These are phyloP conservation scores for Euphrasia arctica DNA, from an alignment of 305 asterid species.

Conservation along the genomic window DNA sequence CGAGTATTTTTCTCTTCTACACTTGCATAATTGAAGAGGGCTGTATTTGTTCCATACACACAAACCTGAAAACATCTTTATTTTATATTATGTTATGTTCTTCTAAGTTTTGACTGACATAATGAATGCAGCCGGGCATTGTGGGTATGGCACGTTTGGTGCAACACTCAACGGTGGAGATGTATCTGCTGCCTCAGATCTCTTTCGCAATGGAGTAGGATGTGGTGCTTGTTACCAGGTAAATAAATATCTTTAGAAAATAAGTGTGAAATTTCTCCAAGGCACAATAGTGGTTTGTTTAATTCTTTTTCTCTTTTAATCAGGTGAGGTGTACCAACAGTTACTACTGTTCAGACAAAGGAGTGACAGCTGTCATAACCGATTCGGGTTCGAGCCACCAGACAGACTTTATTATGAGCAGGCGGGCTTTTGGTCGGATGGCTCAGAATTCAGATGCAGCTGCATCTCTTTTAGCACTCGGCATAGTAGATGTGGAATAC, in stretches of 20 bases:
- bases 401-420: constrained; percentile 75
- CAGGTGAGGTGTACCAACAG: constrained; percentile 74
- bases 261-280: not conserved
- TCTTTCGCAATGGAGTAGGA: constrained; percentile 68
- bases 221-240: constrained; percentile 90
- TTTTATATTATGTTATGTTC: not conserved
- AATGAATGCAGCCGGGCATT: constrained; percentile 62
- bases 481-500: constrained; percentile 67
- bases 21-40: not conserved
- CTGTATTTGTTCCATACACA: not conserved
- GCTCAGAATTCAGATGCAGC: constrained; percentile 65
- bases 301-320: constrained; percentile 2
- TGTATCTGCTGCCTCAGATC: constrained; percentile 77
- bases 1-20: not conserved
- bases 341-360: constrained; percentile 62
- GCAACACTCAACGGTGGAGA: constrained; percentile 77
- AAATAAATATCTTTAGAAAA: constrained; percentile 14
- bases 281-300: not conserved
- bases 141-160: constrained; percentile 73
- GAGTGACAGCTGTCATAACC: constrained; percentile 63
- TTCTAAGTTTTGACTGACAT: not conserved
- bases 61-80: not conserved
- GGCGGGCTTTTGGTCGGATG: constrained; percentile 61
- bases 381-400: constrained; percentile 62
- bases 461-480: constrained; percentile 53